These are phyloP conservation scores for Nemophila menziesii DNA, from an alignment of 257 asterid genomes.

Conservation along the genomic window DNA sequence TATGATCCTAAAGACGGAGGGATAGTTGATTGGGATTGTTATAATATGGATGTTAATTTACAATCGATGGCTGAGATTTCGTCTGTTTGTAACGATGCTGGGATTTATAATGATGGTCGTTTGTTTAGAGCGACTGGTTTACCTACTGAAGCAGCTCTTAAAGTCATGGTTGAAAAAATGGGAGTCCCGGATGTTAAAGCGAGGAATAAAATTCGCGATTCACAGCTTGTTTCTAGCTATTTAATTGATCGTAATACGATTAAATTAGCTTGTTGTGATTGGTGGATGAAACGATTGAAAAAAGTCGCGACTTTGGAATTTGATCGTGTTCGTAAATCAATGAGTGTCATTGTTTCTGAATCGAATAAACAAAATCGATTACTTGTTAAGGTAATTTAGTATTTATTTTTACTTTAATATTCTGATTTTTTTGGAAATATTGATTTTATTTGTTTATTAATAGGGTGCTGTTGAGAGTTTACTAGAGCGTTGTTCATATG, in stretches of 20 bases:
- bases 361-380: constrained; percentile 53
- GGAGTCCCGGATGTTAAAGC: constrained; percentile 51
- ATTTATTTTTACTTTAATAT: neutral
- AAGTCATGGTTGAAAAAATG: constrained; percentile 86
- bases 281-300: constrained; percentile 66
- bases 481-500: constrained; percentile 57
- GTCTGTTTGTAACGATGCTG: constrained; percentile 79
- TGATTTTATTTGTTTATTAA: no score
- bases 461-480: constrained; percentile 95
- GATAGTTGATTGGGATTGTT: constrained; percentile 55
- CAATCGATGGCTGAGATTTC: constrained; percentile 56
- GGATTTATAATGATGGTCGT: constrained; percentile 47
- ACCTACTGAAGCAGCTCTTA: constrained; percentile 91
- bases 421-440: neutral
- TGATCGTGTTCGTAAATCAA: constrained; percentile 82
- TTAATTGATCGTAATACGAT: constrained; percentile 48
- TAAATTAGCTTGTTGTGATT: constrained; percentile 63
- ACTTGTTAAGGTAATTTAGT: constrained; percentile 76
- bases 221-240: constrained; percentile 40
- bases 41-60: constrained; percentile 51
- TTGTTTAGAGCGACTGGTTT: constrained; percentile 59
- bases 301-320: constrained; percentile 74
- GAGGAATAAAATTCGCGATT: constrained; percentile 32
- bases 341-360: constrained; percentile 68
- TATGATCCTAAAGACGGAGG: constrained; percentile 76